These are phyloP conservation scores for Saturnispora gosingensis DNA, from an alignment of 805 yeast genomes.

Conservation along the genomic window DNA sequence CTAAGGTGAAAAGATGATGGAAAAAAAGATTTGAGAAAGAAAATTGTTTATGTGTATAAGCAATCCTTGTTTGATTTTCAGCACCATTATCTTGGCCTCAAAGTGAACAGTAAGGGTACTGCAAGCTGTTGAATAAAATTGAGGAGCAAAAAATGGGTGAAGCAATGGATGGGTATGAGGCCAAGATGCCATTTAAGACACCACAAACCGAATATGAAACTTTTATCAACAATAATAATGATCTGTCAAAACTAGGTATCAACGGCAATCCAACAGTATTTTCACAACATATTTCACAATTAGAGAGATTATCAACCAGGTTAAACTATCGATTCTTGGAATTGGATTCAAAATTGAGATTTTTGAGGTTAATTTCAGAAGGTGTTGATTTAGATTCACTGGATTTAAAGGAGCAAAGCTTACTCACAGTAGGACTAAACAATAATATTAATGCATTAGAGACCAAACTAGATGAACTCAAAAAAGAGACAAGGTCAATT, in stretches of 20 bases:
- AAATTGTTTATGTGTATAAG: background rate
- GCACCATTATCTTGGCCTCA: too few species aligned
- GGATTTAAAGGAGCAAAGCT: conserved; percentile 17
- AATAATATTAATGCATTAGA: conserved; percentile 11
- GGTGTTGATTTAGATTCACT: conserved; percentile 19
- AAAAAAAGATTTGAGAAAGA: background rate
- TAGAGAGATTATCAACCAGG: conserved; percentile 22
- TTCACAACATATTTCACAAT: conserved; percentile 1
- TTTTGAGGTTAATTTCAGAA: conserved; percentile 42
- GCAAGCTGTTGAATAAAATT: background rate
- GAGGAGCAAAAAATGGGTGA: background rate
- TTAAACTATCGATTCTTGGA: conserved; percentile 59
- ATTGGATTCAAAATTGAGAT: conserved; percentile 63
- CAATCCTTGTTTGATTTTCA: too few species aligned
- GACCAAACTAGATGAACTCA: conserved; percentile 15
- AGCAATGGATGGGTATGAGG: background rate
- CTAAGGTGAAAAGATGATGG: background rate
- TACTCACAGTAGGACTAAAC: conserved; percentile 13
- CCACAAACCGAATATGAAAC: conserved; percentile 11
- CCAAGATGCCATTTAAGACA: conserved; percentile 5
- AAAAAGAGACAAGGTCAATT: conserved; percentile 10
- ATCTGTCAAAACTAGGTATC: background rate
- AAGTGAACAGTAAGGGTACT: background rate
- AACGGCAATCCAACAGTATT: conserved; percentile 4
- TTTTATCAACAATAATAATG: conserved; percentile 2